Evolutionary conservation across 2,329 filamentous ascomycete genomes (phyloP).

Genomic region (Sarocladium oryzae): DNA sequence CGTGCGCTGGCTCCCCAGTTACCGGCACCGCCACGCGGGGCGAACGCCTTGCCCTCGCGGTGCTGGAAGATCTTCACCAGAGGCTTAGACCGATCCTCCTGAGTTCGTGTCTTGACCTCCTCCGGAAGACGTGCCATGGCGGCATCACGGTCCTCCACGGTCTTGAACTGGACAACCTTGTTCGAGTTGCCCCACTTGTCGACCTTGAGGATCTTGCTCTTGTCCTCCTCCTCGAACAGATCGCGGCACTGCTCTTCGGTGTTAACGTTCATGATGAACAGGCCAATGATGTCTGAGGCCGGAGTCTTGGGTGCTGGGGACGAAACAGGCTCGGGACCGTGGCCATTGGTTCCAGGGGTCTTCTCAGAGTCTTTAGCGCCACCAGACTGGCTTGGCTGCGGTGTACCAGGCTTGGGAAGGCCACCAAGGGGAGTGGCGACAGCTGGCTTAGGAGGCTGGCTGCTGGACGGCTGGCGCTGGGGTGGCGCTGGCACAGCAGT

Average conservation of each 20-base stretch:
- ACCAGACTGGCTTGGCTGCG: conserved; percentile 41
- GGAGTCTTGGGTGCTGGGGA: conserved; percentile 54
- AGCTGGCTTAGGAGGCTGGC: conserved; percentile 36
- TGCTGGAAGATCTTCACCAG: conserved; percentile 79
- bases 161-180: conserved; percentile 82
- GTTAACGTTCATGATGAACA: conserved; percentile 85
- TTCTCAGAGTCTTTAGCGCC: conserved; percentile 55
- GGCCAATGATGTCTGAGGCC: conserved; percentile 65
- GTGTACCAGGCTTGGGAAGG: conserved; percentile 35
- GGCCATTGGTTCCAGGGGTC: conserved; percentile 44
- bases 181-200: conserved; percentile 74
- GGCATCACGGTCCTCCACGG: conserved; percentile 69
- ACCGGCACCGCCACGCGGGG: conserved; percentile 57
- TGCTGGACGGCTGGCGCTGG: conserved; percentile 30
- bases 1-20: conserved; percentile 62
- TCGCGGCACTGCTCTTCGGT: conserved; percentile 77
- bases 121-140: conserved; percentile 69
- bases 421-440: conserved; percentile 28
- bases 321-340: conserved; percentile 44
- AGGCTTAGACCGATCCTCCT: conserved; percentile 70
- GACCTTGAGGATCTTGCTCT: conserved; percentile 69
- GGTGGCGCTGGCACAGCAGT: conserved; percentile 25
- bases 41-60: conserved; percentile 49
- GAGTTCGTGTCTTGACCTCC: conserved; percentile 66
- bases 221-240: conserved; percentile 78